These are phyloP conservation scores for Trichoderma cornu-damae DNA, from an alignment of 2,329 filamentous ascomycete genomes.

Conservation along the genomic window DNA sequence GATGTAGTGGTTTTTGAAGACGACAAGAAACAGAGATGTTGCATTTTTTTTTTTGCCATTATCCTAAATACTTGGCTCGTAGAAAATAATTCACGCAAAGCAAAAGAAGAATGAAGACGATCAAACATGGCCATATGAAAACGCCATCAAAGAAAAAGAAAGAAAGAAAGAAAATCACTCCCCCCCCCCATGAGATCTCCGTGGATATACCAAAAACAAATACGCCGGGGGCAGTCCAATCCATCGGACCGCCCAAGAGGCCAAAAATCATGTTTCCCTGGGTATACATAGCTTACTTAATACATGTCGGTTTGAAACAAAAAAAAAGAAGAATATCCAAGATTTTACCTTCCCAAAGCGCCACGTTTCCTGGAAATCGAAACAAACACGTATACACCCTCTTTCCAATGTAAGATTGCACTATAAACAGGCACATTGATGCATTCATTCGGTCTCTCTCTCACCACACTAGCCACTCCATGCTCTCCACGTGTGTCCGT, in stretches of 20 bases:
- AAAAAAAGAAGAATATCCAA: constrained; percentile 5
- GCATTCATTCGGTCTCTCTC: background rate
- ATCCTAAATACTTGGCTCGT: no score
- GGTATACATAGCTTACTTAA: constrained; percentile 17
- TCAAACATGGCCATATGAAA: background rate
- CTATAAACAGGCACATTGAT: background rate
- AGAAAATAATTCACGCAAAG: no score
- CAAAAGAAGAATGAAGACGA: no score
- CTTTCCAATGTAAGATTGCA: background rate
- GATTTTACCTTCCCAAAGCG: constrained; percentile 5
- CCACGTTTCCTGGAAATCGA: constrained; percentile 6
- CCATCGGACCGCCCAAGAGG: background rate
- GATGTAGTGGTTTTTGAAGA: background rate
- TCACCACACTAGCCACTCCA: background rate
- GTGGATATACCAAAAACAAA: background rate
- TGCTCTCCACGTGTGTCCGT: background rate
- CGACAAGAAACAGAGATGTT: background rate
- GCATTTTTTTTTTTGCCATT: background rate
- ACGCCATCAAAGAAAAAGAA: background rate
- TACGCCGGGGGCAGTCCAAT: background rate
- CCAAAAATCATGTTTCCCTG: constrained; percentile 4
- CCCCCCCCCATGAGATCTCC: background rate
- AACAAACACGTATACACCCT: background rate
- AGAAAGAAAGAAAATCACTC: no score
- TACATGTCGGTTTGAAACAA: constrained; percentile 9